Evolutionary conservation across 768 basidiomycete genomes (phyloP), one percentile per base, ranked within the genome.

Genomic region (Cystobasidium ongulense): DNA sequence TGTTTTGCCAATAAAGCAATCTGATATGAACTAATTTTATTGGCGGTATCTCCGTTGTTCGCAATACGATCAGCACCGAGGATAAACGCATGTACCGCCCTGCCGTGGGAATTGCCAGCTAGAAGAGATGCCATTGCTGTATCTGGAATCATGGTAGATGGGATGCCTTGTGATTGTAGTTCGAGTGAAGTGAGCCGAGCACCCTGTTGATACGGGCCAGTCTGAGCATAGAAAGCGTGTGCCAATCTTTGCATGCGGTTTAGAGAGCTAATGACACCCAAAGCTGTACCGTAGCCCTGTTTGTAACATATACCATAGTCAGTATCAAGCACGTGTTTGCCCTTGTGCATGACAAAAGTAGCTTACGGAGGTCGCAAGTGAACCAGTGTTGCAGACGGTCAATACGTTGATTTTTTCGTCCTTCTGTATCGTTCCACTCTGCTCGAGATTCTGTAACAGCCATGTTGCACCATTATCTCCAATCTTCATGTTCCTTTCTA

Each of bases 1-100:
- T 77, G 73, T 1, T 76, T 76, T 73, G 73, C 76, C 33, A 96
- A 84, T 25, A 95, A 91, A 4, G 95, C 92, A 21, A 94, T 92
- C 78, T 98, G 95, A 83, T 95, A 98, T 0, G 95, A 96, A 63
- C 93, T 93, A 79, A 97, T 90, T 84, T 98, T 98, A 85, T 98
- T 98, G 18, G 95, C 95, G 0, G 95, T 97, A 82, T 97, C 95
- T 2, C 95, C 95, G 78, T 98, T 97, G 80, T 83, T 86, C 1
- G 92, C 91, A 76, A 98, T 88, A 73, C 92, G 84, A 74, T 78
- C 78, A 10, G 79, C 78, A 0, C 77, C 78, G 0, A 77, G 77
- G 7, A 77, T 75, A 38, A 78, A 78, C 18, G 73, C 75, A 73
- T 77, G 76, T 75, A 90, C 89, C 87, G 68, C 93, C 87, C 31